These are phyloP conservation scores for Sclerotinia minor DNA, from an alignment of 2,329 filamentous ascomycete species.

Conservation along the genomic window DNA sequence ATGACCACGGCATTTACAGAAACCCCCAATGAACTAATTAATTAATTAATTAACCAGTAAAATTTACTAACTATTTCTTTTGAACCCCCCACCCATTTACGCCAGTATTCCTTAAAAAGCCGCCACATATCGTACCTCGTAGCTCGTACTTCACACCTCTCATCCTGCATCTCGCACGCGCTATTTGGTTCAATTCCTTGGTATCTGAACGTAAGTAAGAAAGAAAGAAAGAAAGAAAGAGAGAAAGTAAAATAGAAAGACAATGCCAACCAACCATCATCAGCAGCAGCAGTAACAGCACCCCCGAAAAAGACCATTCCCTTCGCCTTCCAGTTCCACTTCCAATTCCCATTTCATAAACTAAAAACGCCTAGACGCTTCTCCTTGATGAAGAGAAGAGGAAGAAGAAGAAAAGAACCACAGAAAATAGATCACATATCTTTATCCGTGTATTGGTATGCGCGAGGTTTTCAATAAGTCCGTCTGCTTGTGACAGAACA, in stretches of 20 bases:
- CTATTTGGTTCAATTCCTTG: not conserved
- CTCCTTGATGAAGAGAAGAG: not conserved
- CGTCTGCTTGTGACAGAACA: not conserved
- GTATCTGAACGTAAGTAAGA: conserved; percentile 1
- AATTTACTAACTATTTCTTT: no score
- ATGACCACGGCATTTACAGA: not conserved
- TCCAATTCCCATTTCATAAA: not conserved
- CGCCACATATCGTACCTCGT: no score
- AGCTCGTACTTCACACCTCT: no score
- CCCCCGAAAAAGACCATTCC: not conserved
- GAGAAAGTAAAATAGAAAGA: not conserved
- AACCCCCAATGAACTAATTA: no score
- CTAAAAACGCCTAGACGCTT: conserved; percentile 7
- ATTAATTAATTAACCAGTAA: no score
- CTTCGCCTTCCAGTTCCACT: not conserved
- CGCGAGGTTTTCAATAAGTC: not conserved
- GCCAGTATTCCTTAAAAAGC: not conserved
- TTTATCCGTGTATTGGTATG: not conserved
- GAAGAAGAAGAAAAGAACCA: not conserved
- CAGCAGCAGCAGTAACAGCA: not conserved
- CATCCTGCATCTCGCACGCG: no score
- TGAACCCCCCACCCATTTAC: not conserved
- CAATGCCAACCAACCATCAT: not conserved
- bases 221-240: not conserved
- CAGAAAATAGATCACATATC: no score